phyloP scores from a whole-genome alignment of 1,284 basidiomycete genomes.

The Pseudozyma pruni region DNA sequence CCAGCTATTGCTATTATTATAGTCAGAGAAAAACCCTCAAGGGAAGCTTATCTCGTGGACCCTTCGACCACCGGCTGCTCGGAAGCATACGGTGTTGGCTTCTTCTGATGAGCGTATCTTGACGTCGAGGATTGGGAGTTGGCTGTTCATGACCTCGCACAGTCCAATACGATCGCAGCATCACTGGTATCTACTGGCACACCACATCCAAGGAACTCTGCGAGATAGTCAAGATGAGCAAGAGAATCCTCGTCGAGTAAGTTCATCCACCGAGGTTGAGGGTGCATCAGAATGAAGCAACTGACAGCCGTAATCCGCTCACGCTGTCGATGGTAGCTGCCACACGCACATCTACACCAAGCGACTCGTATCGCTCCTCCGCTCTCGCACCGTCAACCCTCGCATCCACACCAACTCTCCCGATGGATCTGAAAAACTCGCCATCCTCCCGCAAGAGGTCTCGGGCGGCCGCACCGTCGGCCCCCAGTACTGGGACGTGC shows the following conservation, averaged over 20 bases:
- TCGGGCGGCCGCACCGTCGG: constrained; percentile 78
- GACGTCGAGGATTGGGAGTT: no score
- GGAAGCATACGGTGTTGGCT: not conserved
- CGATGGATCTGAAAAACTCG: constrained; percentile 71
- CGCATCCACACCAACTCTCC: constrained; percentile 25
- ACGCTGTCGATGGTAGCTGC: constrained; percentile 65
- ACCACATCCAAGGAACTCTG: not conserved
- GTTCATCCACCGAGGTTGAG: no score
- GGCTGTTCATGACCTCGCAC: constrained; percentile 8
- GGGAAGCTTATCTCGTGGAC: not conserved
- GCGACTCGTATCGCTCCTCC: constrained; percentile 64
- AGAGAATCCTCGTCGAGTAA: constrained; percentile 24
- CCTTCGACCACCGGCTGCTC: constrained; percentile 14
- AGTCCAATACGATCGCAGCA: not conserved
- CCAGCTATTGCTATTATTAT: no score
- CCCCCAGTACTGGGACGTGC: constrained; percentile 80
- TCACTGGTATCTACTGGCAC: no score
- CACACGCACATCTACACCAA: constrained; percentile 85
- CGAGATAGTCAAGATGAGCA: constrained; percentile 9
- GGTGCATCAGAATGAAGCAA: no score
- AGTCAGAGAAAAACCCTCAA: no score
- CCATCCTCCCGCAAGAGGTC: constrained; percentile 74
- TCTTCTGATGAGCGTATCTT: no score
- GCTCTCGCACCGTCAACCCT: constrained; percentile 21
- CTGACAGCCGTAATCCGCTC: not conserved